These are phyloP conservation scores for Volvox reticuliferus DNA, from an alignment of 139 green algal species.

Conservation along the genomic window DNA sequence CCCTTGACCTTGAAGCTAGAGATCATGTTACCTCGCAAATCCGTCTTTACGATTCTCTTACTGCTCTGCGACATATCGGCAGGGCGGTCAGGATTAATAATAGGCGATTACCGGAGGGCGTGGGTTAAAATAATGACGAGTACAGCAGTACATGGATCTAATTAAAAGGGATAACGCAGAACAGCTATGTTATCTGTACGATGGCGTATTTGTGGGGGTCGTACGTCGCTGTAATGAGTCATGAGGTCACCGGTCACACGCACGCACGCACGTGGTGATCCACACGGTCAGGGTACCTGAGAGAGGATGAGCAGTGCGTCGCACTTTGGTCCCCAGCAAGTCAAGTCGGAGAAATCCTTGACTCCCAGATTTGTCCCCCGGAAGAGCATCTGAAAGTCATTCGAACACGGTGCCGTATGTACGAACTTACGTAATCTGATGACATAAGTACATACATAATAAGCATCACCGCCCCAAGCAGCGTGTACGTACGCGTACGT, in stretches of 20 bases:
- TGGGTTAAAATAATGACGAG: neutral
- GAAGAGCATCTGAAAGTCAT: slow-evolving; percentile 4
- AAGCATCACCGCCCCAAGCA: no score
- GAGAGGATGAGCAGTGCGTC: slow-evolving; percentile 20
- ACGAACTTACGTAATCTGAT: neutral
- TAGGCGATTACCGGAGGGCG: neutral
- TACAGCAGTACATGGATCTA: neutral
- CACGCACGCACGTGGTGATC: no score
- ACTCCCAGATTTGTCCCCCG: neutral
- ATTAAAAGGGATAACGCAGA: no score
- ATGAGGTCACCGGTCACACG: no score
- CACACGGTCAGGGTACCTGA: slow-evolving; percentile 7
- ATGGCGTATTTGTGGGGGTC: no score
- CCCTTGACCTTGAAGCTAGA: slow-evolving; percentile 20
- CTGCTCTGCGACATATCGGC: slow-evolving; percentile 1
- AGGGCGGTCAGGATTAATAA: no score
- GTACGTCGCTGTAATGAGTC: no score
- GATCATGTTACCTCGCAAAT: neutral
- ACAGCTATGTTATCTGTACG: no score
- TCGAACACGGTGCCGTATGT: neutral
- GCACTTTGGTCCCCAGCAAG: slow-evolving; percentile 29
- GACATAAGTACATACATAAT: neutral
- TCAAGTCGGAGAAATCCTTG: slow-evolving; percentile 21
- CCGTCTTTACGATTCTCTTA: neutral
- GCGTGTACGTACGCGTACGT: no score